Base-by-base conservation (phyloP, 2,329 filamentous ascomycete species). In the Colletotrichum higginsianum region DNA sequence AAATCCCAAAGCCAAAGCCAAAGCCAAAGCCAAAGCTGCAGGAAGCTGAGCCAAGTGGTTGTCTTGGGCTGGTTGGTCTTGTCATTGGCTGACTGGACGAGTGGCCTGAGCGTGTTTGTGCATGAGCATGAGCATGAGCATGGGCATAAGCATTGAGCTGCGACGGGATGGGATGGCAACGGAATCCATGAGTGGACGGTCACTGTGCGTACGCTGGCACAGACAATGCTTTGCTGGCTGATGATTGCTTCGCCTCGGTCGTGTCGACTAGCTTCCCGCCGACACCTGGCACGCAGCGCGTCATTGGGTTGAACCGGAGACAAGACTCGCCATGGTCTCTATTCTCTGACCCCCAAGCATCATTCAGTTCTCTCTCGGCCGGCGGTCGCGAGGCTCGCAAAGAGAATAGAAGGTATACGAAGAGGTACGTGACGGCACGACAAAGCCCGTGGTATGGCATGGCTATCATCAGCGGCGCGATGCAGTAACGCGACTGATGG, bases 211-310 rank as follows among this genome's bases (percentile, higher is more conserved):
- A 71, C 68, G 44, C 46, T 68, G 65, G 65, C 68, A 68, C 68
- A 55, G 68, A 68, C 68, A 71, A 53, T 67, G 47, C 53, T 62
- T 35, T 49, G 63, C 64, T 61, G 52, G 44, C 57, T 67, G 67
- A 64, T 50, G 67, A 71, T 68, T 72, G 70, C 70, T 72, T 72
- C 70, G 70, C 70, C 70, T 70, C 70, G 35, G 65, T 71, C 67
- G 70, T 66, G 66, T 72, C 46, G 60, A 38, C 49, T 72, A 66
- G 61, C 66, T 70, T 40, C 70, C 55, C 52, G 55, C 26, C 66
- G 66, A 55, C 66, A 53, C 23, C 62, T 56, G 18, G n/a, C 52
- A n/a, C 62, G 23, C 53, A 61, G 61, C 53, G 60, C 50, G 61
- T 56, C 40, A 65, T 69, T 66, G 61, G 49, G 21, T 46, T 71